Base-by-base conservation (phyloP, 2,329 filamentous ascomycete species). In the Xylaria sp. region DNA sequence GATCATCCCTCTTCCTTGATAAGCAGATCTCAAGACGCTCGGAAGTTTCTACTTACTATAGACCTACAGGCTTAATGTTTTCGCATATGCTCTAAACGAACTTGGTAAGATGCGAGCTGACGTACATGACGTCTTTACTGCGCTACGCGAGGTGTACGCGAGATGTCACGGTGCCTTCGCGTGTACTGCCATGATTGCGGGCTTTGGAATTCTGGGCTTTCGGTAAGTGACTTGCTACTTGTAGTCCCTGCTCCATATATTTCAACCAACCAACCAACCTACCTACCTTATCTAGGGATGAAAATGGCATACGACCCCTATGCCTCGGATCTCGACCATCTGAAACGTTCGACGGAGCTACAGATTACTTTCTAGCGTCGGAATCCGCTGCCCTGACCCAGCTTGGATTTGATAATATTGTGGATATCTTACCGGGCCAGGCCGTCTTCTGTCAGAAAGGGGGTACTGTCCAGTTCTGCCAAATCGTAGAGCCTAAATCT, bases 51-150 rank as follows among this genome's bases (percentile, higher is more conserved):
- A n/a, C n/a, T n/a, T n/a, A n/a, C n/a, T n/a, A n/a, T n/a, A n/a
- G n/a, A n/a, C n/a, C n/a, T n/a, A n/a, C n/a, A n/a, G n/a, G 87
- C 81, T 94, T 63, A 94, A 93, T 76, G 86, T 93, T 72, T 93
- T 93, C 72, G 91, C 91, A 45, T 89, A 91, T 77, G 92, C 93
- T 77, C 85, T 96, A 58, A 92, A 93, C 74, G 90, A 94, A 81
- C 94, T 91, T 11, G 91, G 92, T 71, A 96, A 96, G 81, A 90
- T 91, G 60, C 90, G 93, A 82, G 91, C 94, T 72, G 96, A 96
- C 75, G 85, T 88, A 63, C 89, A 91, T 67, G 93, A 96, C 79
- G 87, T 94, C 74, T 96, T 96, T 80, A 87, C 85, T 49, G 88
- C 90, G 25, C 82, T 96, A 68, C 83, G 85, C 71, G 84, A 89